Percentiles rank a stretch among this genome's conserved stretches.
These are phyloP conservation scores for Solanum gandarillasii DNA, from an alignment of 257 asterid species.

Conservation along the genomic window DNA sequence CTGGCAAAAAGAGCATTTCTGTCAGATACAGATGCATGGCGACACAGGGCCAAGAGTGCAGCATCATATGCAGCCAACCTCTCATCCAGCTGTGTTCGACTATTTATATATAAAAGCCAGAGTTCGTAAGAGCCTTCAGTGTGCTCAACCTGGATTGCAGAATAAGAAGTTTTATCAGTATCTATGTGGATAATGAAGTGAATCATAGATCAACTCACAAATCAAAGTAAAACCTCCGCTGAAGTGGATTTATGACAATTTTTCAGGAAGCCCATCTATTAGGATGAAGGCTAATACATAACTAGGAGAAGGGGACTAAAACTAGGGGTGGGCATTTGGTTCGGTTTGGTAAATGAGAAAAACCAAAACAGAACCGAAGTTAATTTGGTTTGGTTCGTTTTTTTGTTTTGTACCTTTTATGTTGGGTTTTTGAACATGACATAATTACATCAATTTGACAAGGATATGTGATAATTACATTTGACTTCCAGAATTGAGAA, in stretches of 20 bases:
- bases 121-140: slow-evolving; percentile 26
- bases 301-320: background rate
- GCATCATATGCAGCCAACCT: slow-evolving; percentile 31
- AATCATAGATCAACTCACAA: background rate
- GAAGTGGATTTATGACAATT: background rate
- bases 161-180: background rate
- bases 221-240: background rate
- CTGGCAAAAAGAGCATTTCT: slow-evolving; percentile 9
- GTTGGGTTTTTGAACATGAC: background rate
- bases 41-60: slow-evolving; percentile 27
- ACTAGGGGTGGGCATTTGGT: background rate
- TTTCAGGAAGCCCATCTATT: background rate
- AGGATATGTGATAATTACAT: background rate
- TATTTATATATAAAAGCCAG: slow-evolving; percentile 36
- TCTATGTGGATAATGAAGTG: background rate
- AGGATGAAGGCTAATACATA: background rate
- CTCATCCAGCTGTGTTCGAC: slow-evolving; percentile 28
- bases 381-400: background rate
- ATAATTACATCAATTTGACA: background rate
- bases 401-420: background rate
- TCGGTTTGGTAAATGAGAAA: background rate
- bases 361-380: background rate
- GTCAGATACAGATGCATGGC: slow-evolving; percentile 9
- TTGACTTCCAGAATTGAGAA: background rate
- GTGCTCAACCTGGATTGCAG: slow-evolving; percentile 20